Evolutionary conservation across 2,329 filamentous ascomycete species (phyloP).

Genomic region (Colletotrichum melonis): DNA sequence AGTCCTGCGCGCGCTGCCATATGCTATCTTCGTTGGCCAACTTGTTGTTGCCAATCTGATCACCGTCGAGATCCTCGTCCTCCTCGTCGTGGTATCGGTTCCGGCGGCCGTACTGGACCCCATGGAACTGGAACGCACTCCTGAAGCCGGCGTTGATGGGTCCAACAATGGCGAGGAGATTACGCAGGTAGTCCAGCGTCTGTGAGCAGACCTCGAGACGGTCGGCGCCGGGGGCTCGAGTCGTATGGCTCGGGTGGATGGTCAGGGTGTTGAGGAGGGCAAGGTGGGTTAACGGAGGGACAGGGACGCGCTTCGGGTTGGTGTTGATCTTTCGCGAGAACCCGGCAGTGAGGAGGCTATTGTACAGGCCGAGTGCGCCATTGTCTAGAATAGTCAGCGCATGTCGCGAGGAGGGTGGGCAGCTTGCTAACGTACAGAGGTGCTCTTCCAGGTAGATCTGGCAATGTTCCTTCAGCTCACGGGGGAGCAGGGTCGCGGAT

Average conservation of each 20-base stretch:
- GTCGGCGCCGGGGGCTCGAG: slow-evolving; percentile 71
- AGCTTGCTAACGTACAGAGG: slow-evolving; percentile 63
- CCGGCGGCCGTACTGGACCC: slow-evolving; percentile 54
- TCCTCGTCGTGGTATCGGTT: slow-evolving; percentile 51
- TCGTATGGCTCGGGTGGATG: slow-evolving; percentile 85
- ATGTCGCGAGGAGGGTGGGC: not conserved
- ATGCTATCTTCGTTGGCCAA: slow-evolving; percentile 75
- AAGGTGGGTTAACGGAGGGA: slow-evolving; percentile 79
- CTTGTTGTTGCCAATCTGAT: slow-evolving; percentile 62
- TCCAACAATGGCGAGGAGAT: slow-evolving; percentile 73
- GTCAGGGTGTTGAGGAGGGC: slow-evolving; percentile 83
- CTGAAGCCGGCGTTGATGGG: slow-evolving; percentile 76
- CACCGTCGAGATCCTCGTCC: slow-evolving; percentile 58
- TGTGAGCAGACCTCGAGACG: slow-evolving; percentile 72
- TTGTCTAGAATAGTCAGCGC: slow-evolving; percentile 15
- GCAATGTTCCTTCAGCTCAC: slow-evolving; percentile 73
- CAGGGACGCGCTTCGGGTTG: slow-evolving; percentile 59
- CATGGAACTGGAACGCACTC: slow-evolving; percentile 77
- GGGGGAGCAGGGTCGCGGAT: slow-evolving; percentile 64
- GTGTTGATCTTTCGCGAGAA: slow-evolving; percentile 43
- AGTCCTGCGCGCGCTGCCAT: slow-evolving; percentile 83
- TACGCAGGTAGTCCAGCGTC: slow-evolving; percentile 77
- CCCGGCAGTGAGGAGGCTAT: slow-evolving; percentile 70
- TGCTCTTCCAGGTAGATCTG: slow-evolving; percentile 81
- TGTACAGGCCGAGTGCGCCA: slow-evolving; percentile 39